Conservation (phyloP, 192 early-diverging fungal genomes). For the Backusella australiensis region DNA sequence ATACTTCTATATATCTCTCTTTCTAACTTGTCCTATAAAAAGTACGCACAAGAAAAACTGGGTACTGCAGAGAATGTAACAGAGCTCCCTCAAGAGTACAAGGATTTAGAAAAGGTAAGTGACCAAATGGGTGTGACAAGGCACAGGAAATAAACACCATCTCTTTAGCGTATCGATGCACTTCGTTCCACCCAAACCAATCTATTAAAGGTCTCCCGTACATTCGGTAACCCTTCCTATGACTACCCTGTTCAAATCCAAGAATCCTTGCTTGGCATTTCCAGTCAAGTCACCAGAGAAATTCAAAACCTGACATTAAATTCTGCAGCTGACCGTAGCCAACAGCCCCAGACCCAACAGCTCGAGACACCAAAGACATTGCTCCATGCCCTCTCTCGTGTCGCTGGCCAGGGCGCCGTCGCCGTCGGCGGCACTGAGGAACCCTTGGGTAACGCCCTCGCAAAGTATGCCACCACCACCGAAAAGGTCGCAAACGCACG, state of each 20-base stretch:
- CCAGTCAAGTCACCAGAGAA: slow-evolving; percentile 61
- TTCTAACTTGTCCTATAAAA: background rate
- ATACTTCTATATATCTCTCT: too few relatives aligned
- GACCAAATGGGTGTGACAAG: background rate
- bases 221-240: slow-evolving; percentile 73
- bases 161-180: slow-evolving; percentile 69
- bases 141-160: background rate
- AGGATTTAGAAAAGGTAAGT: slow-evolving; percentile 81
- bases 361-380: slow-evolving; percentile 56
- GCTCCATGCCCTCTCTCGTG: slow-evolving; percentile 74
- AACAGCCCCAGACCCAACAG: slow-evolving; percentile 27
- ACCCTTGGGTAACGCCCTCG: slow-evolving; percentile 82
- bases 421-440: slow-evolving; percentile 69
- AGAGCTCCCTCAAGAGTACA: slow-evolving; percentile 91
- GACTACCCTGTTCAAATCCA: slow-evolving; percentile 70
- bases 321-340: slow-evolving; percentile 46
- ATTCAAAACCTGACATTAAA: slow-evolving; percentile 49
- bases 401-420: slow-evolving; percentile 64
- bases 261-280: slow-evolving; percentile 73
- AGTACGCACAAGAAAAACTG: slow-evolving; percentile 91
- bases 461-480: slow-evolving; percentile 81
- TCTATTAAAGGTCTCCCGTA: slow-evolving; percentile 72
- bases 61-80: slow-evolving; percentile 82
- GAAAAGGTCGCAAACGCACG: slow-evolving; percentile 84
- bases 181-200: slow-evolving; percentile 65